Evolutionary conservation across 1,139 yeast species (phyloP).

Genomic region (Saccharomyces hybrid): DNA sequence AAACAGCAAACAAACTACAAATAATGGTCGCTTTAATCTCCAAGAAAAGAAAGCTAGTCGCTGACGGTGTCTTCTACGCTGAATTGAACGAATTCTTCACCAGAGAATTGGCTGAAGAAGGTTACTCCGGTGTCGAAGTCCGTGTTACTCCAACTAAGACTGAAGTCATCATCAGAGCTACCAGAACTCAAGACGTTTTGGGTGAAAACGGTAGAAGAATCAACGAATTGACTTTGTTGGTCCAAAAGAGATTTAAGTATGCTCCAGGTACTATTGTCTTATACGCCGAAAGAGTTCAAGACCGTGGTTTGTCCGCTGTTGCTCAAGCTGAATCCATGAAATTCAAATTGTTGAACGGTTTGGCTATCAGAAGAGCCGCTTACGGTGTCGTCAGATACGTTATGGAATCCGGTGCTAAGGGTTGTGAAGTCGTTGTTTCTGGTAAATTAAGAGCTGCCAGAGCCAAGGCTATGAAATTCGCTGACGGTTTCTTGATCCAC

Average conservation of each 20-base stretch:
- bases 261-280: constrained; percentile 89
- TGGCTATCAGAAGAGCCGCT: constrained; percentile 99
- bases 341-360: constrained; percentile 96
- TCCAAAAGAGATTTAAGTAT: constrained; percentile 98
- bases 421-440: constrained; percentile 98
- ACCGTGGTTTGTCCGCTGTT: constrained; percentile 98
- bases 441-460: constrained; percentile 99
- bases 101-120: constrained; percentile 99
- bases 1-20: constrained; percentile 11
- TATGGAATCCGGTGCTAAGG: constrained; percentile 99
- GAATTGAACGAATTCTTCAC: constrained; percentile 99
- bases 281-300: constrained; percentile 98
- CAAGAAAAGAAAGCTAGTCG: constrained; percentile 87
- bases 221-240: constrained; percentile 95
- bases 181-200: constrained; percentile 96
- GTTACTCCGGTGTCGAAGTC: constrained; percentile 99
- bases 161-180: constrained; percentile 97
- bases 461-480: constrained; percentile 99
- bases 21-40: constrained; percentile 62
- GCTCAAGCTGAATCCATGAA: constrained; percentile 99
- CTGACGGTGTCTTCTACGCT: constrained; percentile 99
- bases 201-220: constrained; percentile 99
- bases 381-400: constrained; percentile 99
- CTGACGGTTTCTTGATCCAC: constrained; percentile 99
- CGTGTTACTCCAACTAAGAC: constrained; percentile 97